Percentiles rank a stretch among this genome's conserved stretches.
Evolutionary conservation across 805 yeast species (phyloP).

Genomic region (Debaryomyces hansenii): DNA sequence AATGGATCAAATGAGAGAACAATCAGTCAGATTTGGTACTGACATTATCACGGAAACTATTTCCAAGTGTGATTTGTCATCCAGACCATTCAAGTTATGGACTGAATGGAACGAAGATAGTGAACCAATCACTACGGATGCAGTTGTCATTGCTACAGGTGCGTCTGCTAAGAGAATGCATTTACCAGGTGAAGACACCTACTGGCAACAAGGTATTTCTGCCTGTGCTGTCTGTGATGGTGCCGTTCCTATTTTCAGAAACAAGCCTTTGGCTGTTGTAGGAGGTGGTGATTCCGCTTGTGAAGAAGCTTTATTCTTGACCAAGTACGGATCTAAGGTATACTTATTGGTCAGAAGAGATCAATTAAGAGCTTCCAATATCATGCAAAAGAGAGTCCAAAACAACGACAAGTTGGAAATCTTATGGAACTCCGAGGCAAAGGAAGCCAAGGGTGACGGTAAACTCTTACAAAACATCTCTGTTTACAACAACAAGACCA

Average conservation of each 20-base stretch:
- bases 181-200: conserved; percentile 94
- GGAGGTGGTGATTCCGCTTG: conserved; percentile 99
- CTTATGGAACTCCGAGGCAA: conserved; percentile 78
- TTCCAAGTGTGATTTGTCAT: conserved; percentile 83
- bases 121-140: conserved; percentile 90
- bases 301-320: conserved; percentile 95
- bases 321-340: conserved; percentile 97
- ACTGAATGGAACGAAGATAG: conserved; percentile 91
- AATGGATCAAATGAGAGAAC: conserved; percentile 93
- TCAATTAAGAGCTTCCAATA: conserved; percentile 88
- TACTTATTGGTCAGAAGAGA: conserved; percentile 92
- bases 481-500: conserved; percentile 71
- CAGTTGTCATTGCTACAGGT: conserved; percentile 93
- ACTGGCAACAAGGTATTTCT: conserved; percentile 99
- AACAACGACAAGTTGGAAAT: conserved; percentile 88
- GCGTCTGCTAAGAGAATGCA: conserved; percentile 95
- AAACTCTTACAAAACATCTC: conserved; percentile 66
- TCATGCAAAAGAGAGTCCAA: conserved; percentile 93
- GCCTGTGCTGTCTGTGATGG: conserved; percentile 99
- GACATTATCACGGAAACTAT: conserved; percentile 94
- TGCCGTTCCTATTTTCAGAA: conserved; percentile 98
- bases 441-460: conserved; percentile 94
- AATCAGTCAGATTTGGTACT: conserved; percentile 86
- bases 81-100: conserved; percentile 95
- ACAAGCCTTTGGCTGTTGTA: conserved; percentile 94